Evolutionary conservation across 2,329 filamentous ascomycete species (phyloP).

Genomic region (Tothia fuscella): DNA sequence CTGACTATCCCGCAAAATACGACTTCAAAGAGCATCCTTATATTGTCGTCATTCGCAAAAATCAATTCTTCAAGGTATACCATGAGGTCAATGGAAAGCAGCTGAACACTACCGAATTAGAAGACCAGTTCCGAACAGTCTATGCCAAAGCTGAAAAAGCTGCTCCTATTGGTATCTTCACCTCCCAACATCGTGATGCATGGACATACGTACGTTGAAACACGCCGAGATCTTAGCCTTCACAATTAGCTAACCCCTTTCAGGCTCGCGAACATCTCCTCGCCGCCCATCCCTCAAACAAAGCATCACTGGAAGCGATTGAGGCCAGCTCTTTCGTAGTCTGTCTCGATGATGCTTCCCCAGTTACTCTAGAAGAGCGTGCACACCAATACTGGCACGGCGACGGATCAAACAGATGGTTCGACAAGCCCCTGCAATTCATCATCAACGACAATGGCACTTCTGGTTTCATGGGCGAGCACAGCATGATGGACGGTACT

Average conservation of each 20-base stretch:
- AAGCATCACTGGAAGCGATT: slow-evolving; percentile 63
- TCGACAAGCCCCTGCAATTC: slow-evolving; percentile 95
- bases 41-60: slow-evolving; percentile 84
- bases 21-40: slow-evolving; percentile 64
- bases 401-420: slow-evolving; percentile 92
- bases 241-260: slow-evolving; percentile 3
- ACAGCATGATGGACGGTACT: slow-evolving; percentile 99
- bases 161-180: slow-evolving; percentile 71
- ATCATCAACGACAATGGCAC: slow-evolving; percentile 98
- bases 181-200: slow-evolving; percentile 83
- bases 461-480: slow-evolving; percentile 94
- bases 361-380: slow-evolving; percentile 89
- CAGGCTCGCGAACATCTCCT: slow-evolving; percentile 58
- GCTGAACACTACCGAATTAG: slow-evolving; percentile 79
- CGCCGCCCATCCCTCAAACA: slow-evolving; percentile 66
- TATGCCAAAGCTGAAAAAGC: slow-evolving; percentile 65
- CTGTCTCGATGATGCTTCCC: slow-evolving; percentile 83
- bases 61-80: slow-evolving; percentile 89
- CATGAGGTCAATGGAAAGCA: slow-evolving; percentile 73
- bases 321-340: slow-evolving; percentile 84
- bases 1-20: slow-evolving; percentile 77
- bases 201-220: slow-evolving; percentile 58
- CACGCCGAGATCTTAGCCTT: slow-evolving; percentile 8
- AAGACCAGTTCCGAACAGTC: slow-evolving; percentile 76
- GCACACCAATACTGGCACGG: slow-evolving; percentile 97